phyloP scores from a whole-genome alignment of 495 filamentous ascomycete genomes.

The Recurvomyces mirabilis region DNA sequence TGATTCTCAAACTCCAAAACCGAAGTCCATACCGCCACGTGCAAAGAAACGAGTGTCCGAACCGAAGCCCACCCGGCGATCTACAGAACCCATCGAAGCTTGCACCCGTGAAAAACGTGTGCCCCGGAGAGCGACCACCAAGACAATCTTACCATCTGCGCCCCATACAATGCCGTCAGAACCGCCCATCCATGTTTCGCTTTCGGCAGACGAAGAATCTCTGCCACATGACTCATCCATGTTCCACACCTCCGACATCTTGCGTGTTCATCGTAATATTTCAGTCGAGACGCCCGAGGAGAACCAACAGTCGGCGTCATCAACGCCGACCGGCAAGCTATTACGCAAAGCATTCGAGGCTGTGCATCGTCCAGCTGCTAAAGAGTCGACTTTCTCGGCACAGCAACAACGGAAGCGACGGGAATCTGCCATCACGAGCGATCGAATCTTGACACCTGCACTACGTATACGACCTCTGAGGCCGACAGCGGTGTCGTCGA shows the following conservation, averaged over 20 bases:
- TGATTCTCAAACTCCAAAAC: conserved; percentile 15
- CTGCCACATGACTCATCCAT: not conserved
- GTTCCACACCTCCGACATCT: conserved; percentile 7
- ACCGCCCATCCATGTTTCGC: not conserved
- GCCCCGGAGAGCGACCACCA: too few relatives aligned
- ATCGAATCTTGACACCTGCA: too few relatives aligned
- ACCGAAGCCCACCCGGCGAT: not conserved
- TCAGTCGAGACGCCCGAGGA: not conserved
- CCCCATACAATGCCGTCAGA: not conserved
- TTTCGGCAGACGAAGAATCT: not conserved
- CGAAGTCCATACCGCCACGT: not conserved
- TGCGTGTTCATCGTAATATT: not conserved
- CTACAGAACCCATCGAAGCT: not conserved
- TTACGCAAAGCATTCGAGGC: not conserved
- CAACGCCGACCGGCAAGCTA: conserved; percentile 4
- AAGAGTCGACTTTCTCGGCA: not conserved
- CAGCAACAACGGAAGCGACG: not conserved
- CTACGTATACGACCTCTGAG: not conserved
- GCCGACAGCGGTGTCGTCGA: not conserved
- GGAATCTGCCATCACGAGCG: not conserved
- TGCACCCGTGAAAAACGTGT: too few relatives aligned
- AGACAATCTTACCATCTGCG: too few relatives aligned
- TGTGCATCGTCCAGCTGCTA: not conserved
- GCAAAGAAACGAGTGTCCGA: not conserved
- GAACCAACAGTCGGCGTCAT: not conserved